Evolutionary conservation across 768 basidiomycete genomes (phyloP).

Genomic region (Jaapia argillacea): DNA sequence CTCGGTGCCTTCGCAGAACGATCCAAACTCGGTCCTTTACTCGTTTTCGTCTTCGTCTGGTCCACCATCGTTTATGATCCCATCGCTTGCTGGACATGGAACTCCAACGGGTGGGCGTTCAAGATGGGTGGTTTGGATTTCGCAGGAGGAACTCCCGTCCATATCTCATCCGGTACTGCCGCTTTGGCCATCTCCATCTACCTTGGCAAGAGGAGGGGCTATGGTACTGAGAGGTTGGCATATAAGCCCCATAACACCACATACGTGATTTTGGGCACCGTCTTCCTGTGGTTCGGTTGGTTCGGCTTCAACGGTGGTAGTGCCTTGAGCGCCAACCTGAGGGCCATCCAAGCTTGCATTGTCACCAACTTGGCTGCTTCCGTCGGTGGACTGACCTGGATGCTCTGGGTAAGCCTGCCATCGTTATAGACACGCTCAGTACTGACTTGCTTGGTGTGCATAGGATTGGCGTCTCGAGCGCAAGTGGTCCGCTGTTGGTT

Average conservation of each 20-base stretch:
- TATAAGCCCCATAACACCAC: constrained; percentile 94
- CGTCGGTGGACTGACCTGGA: constrained; percentile 87
- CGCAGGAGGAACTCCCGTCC: constrained; percentile 94
- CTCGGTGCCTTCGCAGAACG: constrained; percentile 92
- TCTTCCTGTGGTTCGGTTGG: constrained; percentile 94
- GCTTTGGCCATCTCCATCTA: constrained; percentile 87
- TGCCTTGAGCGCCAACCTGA: constrained; percentile 80
- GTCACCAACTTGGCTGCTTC: constrained; percentile 89
- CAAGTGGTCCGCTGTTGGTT: constrained; percentile 91
- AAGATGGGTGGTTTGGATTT: constrained; percentile 81
- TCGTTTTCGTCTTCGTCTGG: constrained; percentile 91
- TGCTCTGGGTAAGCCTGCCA: constrained; percentile 55
- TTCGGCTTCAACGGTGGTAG: constrained; percentile 94
- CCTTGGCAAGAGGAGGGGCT: constrained; percentile 86
- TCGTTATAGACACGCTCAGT: not conserved
- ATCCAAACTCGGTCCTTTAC: constrained; percentile 70
- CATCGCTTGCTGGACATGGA: constrained; percentile 97
- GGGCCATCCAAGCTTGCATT: constrained; percentile 82
- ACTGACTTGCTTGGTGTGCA: not conserved
- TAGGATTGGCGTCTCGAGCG: constrained; percentile 86
- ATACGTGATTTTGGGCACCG: constrained; percentile 89
- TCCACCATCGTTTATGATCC: constrained; percentile 86
- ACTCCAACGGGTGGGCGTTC: constrained; percentile 66
- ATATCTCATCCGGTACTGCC: constrained; percentile 89
- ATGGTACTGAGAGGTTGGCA: constrained; percentile 81